These are phyloP conservation scores for barley (Hordeum vulgare) DNA, from an alignment of 176 grass and related monocot species.

Conservation along the genomic window MorexV3_pseudomolecules_assembly NC_058521.1:346885408-346885907, in stretches of 20 bases:
- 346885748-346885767: too few species aligned
- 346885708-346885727: not conserved
- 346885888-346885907: too few species aligned
- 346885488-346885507: not conserved
- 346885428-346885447: not conserved
- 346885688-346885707: not conserved
- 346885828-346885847: too few species aligned
- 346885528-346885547: not conserved
- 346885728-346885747: too few species aligned
- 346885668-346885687: not conserved
- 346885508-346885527: not conserved
- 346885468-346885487: not conserved
- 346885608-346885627: not conserved
- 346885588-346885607: not conserved
- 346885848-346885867: too few species aligned
- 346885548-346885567: not conserved
- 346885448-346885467: not conserved
- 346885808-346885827: too few species aligned
- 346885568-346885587: not conserved
- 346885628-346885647: not conserved
- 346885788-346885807: too few species aligned
- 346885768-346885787: too few species aligned
- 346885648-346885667: not conserved
- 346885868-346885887: too few species aligned
- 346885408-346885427: not conserved